Evolutionary conservation across 2,329 filamentous ascomycete species (phyloP).

Genomic region (Sporothrix globosa): DNA sequence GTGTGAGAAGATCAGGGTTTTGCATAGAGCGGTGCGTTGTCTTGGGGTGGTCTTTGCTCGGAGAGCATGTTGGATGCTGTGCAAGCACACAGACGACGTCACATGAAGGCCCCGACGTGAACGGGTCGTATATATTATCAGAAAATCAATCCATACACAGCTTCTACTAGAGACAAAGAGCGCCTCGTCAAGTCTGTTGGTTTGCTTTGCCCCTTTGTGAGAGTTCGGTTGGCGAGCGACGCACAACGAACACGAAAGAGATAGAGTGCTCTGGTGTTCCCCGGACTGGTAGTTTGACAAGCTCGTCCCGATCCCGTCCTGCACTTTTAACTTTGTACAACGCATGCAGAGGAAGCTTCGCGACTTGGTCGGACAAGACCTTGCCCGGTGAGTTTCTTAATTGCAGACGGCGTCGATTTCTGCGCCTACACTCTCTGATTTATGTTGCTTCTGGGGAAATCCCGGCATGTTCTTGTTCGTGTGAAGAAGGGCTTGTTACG

Average conservation of each 20-base stretch:
- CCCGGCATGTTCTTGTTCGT: not conserved
- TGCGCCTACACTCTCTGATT: not conserved
- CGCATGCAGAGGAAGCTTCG: not conserved
- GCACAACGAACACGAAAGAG: conserved; percentile 2
- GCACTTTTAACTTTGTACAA: not conserved
- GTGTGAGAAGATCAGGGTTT: conserved; percentile 1
- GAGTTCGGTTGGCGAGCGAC: not conserved
- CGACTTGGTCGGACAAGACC: not conserved
- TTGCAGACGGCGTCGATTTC: not conserved
- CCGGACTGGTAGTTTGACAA: not conserved
- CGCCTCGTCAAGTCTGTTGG: not conserved
- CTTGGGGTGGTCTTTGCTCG: not conserved
- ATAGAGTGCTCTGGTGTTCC: conserved; percentile 11
- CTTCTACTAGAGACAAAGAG: not conserved
- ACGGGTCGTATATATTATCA: conserved; percentile 18
- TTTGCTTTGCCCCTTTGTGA: not conserved
- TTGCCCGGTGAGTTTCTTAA: not conserved
- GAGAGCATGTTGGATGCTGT: conserved; percentile 8
- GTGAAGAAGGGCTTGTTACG: not conserved
- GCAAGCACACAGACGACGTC: not conserved
- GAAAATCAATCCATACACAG: not conserved
- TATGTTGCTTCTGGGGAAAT: not conserved
- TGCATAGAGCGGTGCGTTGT: conserved; percentile 17
- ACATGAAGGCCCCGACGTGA: not conserved
- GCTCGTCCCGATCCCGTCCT: conserved; percentile 5